Conservation (phyloP, 2,329 filamentous ascomycete species). For the Drechslerella coelobrocha region DNA sequence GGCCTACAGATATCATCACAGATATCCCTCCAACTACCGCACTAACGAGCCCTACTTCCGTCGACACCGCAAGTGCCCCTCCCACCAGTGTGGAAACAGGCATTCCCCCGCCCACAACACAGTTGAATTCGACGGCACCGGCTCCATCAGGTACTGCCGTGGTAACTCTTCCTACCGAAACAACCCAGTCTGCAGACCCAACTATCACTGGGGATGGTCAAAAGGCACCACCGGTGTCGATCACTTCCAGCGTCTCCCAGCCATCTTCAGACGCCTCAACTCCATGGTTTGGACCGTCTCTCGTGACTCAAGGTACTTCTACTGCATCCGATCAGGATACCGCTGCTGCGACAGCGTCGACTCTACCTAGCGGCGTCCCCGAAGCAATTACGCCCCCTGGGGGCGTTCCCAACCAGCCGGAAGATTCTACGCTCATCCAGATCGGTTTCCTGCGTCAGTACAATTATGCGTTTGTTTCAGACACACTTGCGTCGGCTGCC, state of each 20-base stretch:
- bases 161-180: not conserved
- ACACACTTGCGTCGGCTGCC: slow-evolving; percentile 72
- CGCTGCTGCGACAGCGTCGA: slow-evolving; percentile 61
- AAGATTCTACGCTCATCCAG: slow-evolving; percentile 75
- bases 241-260: slow-evolving; percentile 62
- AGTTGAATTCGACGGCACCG: not conserved
- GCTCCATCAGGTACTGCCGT: not conserved
- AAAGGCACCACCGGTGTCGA: slow-evolving; percentile 60
- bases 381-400: slow-evolving; percentile 75
- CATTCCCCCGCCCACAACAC: slow-evolving; percentile 35
- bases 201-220: slow-evolving; percentile 52
- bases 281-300: slow-evolving; percentile 53
- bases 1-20: slow-evolving; percentile 34
- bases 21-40: slow-evolving; percentile 50
- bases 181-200: slow-evolving; percentile 54
- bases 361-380: slow-evolving; percentile 72
- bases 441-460: slow-evolving; percentile 81
- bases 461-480: slow-evolving; percentile 83
- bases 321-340: slow-evolving; percentile 59
- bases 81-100: too few species aligned
- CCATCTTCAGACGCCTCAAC: slow-evolving; percentile 69
- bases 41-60: slow-evolving; percentile 33
- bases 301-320: slow-evolving; percentile 49
- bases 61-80: slow-evolving; percentile 2
- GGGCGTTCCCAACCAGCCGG: slow-evolving; percentile 65